Conservation (phyloP, 148 eudicot genomes). For the Fagopyrum homotropicum region DNA sequence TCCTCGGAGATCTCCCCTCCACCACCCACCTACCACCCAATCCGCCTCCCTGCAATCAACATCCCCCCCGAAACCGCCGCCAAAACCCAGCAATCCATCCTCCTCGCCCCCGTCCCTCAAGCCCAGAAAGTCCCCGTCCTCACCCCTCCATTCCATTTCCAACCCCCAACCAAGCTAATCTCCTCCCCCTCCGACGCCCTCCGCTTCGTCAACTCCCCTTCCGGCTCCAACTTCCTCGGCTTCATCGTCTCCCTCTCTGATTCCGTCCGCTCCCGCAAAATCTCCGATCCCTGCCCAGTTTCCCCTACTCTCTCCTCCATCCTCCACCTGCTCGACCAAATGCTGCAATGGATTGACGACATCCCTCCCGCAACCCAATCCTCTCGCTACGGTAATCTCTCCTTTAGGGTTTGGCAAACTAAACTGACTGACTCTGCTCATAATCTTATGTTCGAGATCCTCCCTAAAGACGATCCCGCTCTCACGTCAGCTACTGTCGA, state of each 20-base stretch:
- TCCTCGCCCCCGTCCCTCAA: conserved; percentile 76
- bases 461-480: conserved; percentile 20
- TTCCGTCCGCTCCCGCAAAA: conserved; percentile 42
- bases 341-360: conserved; percentile 36
- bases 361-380: conserved; percentile 59
- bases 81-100: conserved; percentile 53
- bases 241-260: conserved; percentile 66
- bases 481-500: conserved; percentile 39
- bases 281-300: conserved; percentile 62
- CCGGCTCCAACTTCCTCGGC: conserved; percentile 57
- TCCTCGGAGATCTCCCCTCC: conserved; percentile 28
- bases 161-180: conserved; percentile 53
- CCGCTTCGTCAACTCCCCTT: conserved; percentile 36
- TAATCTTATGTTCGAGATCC: conserved; percentile 31
- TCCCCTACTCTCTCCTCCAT: conserved; percentile 26
- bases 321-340: conserved; percentile 29
- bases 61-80: conserved; percentile 42
- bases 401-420: conserved; percentile 62
- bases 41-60: conserved; percentile 69
- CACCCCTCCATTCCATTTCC: conserved; percentile 56
- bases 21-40: conserved; percentile 62
- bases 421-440: conserved; percentile 35
- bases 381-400: conserved; percentile 55
- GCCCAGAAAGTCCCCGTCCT: conserved; percentile 31
- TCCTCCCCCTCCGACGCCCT: conserved; percentile 41